Conservation (phyloP, 805 yeast genomes). For the Wickerhamiella lipophila region DNA sequence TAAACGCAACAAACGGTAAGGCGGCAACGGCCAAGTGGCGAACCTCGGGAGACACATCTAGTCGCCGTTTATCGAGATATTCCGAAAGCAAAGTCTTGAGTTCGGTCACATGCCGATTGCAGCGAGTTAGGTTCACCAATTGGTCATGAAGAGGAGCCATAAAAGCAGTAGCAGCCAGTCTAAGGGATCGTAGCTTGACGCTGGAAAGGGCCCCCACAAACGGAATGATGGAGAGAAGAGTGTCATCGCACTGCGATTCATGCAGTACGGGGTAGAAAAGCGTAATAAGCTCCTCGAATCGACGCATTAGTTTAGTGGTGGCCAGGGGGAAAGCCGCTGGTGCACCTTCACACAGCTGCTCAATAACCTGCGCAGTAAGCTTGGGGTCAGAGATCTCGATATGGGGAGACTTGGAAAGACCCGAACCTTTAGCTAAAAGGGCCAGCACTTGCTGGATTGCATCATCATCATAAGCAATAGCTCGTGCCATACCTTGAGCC, state of each 20-base stretch:
- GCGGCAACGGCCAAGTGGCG: slow-evolving; percentile 1
- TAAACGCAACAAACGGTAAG: background rate
- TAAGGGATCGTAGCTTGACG: slow-evolving; percentile 15
- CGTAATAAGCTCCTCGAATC: slow-evolving; percentile 9
- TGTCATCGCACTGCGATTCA: slow-evolving; percentile 11
- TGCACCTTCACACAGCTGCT: background rate
- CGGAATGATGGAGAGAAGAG: slow-evolving; percentile 3
- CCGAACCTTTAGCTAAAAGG: slow-evolving; percentile 15
- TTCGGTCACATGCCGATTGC: background rate
- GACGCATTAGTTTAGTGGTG: slow-evolving; percentile 3
- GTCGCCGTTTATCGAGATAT: background rate
- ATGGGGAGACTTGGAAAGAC: slow-evolving; percentile 10
- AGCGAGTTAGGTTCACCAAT: background rate
- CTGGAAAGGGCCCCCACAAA: slow-evolving; percentile 10
- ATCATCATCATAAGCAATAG: slow-evolving; percentile 18
- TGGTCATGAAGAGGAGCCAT: background rate
- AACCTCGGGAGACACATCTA: slow-evolving; percentile 5
- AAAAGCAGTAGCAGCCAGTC: slow-evolving; percentile 14
- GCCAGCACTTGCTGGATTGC: slow-evolving; percentile 18
- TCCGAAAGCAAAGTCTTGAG: background rate
- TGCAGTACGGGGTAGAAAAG: slow-evolving; percentile 7
- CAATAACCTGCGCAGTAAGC: background rate
- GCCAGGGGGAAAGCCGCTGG: slow-evolving; percentile 16
- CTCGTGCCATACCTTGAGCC: slow-evolving; percentile 18
- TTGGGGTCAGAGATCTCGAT: background rate